phyloP scores from a whole-genome alignment of 768 basidiomycete genomes.

The Suillus decipiens region DNA sequence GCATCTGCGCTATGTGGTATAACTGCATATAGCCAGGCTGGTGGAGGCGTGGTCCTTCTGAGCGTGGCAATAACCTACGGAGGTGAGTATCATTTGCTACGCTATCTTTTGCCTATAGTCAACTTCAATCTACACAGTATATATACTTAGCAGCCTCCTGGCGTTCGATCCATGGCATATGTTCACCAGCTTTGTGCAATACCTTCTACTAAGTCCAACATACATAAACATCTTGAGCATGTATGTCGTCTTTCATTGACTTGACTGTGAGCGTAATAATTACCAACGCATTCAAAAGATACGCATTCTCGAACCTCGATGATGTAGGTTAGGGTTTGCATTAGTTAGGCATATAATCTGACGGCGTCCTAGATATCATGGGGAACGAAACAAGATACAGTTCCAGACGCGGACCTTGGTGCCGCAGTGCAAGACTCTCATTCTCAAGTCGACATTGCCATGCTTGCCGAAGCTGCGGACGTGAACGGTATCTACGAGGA shows the following conservation, averaged over 20 bases:
- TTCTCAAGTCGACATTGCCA: slow-evolving; percentile 85
- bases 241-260: slow-evolving; percentile 40
- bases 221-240: slow-evolving; percentile 79
- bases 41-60: slow-evolving; percentile 74
- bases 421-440: slow-evolving; percentile 79
- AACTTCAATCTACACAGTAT: slow-evolving; percentile 47
- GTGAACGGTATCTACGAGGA: slow-evolving; percentile 85
- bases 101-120: slow-evolving; percentile 1
- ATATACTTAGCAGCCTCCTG: slow-evolving; percentile 72
- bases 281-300: slow-evolving; percentile 48
- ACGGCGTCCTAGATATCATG: slow-evolving; percentile 66
- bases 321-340: slow-evolving; percentile 49
- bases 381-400: slow-evolving; percentile 93
- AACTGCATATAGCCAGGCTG: slow-evolving; percentile 66
- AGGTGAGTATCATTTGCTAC: slow-evolving; percentile 39
- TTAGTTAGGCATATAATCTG: slow-evolving; percentile 10
- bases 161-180: slow-evolving; percentile 98
- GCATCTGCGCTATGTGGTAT: slow-evolving; percentile 83
- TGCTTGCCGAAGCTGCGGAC: slow-evolving; percentile 79
- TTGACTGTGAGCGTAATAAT: slow-evolving; percentile 17
- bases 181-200: slow-evolving; percentile 87
- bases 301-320: slow-evolving; percentile 84
- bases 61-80: slow-evolving; percentile 88
- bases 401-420: slow-evolving; percentile 76
- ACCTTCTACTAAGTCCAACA: slow-evolving; percentile 82